Percentiles rank a stretch among this genome's conserved stretches.
Conservation (phyloP, 768 basidiomycete species). For the Coprinopsis cinerea region DNA sequence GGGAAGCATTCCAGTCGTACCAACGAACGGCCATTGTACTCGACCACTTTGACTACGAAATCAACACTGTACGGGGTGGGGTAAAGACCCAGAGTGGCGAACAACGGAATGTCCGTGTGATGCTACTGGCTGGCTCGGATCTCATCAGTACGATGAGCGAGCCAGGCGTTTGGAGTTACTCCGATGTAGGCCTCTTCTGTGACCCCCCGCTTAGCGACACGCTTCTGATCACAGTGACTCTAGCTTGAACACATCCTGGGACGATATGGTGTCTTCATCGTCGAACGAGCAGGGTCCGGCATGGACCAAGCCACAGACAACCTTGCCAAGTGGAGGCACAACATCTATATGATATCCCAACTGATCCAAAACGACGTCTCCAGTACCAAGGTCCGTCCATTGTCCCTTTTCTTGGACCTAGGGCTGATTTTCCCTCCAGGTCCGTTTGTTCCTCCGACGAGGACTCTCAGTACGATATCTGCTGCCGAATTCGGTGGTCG, state of each 20-base stretch:
- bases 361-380: conserved; percentile 97
- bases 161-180: conserved; percentile 94
- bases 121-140: conserved; percentile 97
- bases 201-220: conserved; percentile 9
- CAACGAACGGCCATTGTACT: conserved; percentile 95
- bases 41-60: conserved; percentile 94
- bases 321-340: conserved; percentile 71
- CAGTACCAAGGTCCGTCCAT: conserved; percentile 69
- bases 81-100: conserved; percentile 69
- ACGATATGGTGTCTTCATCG: conserved; percentile 88
- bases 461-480: conserved; percentile 86
- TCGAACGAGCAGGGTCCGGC: conserved; percentile 91
- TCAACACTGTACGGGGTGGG: conserved; percentile 83
- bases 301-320: conserved; percentile 78
- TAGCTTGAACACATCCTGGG: conserved; percentile 96
- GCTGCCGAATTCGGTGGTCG: conserved; percentile 83
- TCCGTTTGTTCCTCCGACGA: conserved; percentile 70
- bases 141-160: conserved; percentile 97
- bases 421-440: conserved; percentile 21
- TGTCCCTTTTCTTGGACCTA: background rate
- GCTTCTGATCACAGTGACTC: conserved; percentile 6
- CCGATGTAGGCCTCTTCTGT: conserved; percentile 80
- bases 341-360: conserved; percentile 89
- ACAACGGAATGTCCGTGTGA: conserved; percentile 70
- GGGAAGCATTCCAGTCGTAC: conserved; percentile 95